Evolutionary conservation across 1,284 basidiomycete genomes (phyloP).

Genomic region (Calocybe gambosa): DNA sequence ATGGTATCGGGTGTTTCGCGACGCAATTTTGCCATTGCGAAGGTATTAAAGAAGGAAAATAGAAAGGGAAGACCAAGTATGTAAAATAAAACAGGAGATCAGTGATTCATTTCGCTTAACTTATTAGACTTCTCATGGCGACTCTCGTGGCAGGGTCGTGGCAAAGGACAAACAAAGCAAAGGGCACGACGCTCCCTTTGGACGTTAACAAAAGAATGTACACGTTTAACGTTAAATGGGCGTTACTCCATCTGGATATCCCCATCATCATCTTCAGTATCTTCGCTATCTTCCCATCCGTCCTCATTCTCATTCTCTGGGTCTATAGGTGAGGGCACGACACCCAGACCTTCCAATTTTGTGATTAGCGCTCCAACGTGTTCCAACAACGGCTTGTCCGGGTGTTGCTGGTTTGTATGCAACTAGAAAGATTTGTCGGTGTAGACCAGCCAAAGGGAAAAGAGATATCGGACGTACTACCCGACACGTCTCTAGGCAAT

Average conservation of each 20-base stretch:
- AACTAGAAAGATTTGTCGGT: slow-evolving; percentile 39
- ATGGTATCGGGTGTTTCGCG: slow-evolving; percentile 37
- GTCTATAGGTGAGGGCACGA: slow-evolving; percentile 57
- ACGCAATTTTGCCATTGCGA: slow-evolving; percentile 35
- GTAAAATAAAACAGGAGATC: not conserved
- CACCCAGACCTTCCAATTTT: slow-evolving; percentile 64
- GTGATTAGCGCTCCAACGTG: slow-evolving; percentile 73
- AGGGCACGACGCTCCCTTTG: not conserved
- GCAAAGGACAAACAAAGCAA: not conserved
- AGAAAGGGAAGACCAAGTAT: not conserved
- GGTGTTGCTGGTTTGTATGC: slow-evolving; percentile 65
- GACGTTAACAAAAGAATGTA: not conserved
- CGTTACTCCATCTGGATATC: slow-evolving; percentile 58
- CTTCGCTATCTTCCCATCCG: slow-evolving; percentile 55
- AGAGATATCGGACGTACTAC: slow-evolving; percentile 40
- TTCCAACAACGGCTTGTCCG: slow-evolving; percentile 73
- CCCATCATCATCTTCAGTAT: slow-evolving; percentile 44
- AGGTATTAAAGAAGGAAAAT: not conserved
- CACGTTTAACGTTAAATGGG: not conserved
- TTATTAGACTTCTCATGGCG: not conserved
- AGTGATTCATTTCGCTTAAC: slow-evolving; percentile 15
- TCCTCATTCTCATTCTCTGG: slow-evolving; percentile 47
- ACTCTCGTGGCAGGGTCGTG: not conserved
- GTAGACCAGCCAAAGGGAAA: slow-evolving; percentile 8
- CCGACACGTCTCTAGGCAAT: slow-evolving; percentile 80